These are phyloP conservation scores for Elaeis oleifera DNA, from an alignment of 202 grass and related monocot genomes.

Conservation along the genomic window DNA sequence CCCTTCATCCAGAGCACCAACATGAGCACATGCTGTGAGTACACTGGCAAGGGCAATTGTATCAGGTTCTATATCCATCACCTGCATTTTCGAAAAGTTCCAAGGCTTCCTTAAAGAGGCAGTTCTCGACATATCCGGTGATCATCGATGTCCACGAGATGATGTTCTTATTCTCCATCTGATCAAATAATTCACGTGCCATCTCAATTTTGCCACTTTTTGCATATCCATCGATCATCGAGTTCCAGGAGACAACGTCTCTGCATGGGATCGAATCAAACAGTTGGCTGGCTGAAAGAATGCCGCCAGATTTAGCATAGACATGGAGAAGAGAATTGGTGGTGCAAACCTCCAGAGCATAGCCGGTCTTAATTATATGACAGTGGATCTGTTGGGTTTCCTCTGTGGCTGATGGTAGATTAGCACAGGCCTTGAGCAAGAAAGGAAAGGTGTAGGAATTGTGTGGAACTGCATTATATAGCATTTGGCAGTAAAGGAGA, in stretches of 20 bases:
- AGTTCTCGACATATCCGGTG: slow-evolving; percentile 1
- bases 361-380: slow-evolving; percentile 5
- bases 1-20: slow-evolving; percentile 15
- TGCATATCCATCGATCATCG: slow-evolving; percentile 11
- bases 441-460: slow-evolving; percentile 17
- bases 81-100: slow-evolving; percentile 8
- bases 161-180: slow-evolving; percentile 10
- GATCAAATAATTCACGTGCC: slow-evolving; percentile 9
- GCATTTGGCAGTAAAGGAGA: slow-evolving; percentile 9
- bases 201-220: not conserved
- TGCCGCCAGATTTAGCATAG: not conserved
- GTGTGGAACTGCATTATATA: not conserved
- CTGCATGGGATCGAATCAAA: not conserved
- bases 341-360: slow-evolving; percentile 2
- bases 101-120: slow-evolving; percentile 15
- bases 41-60: not conserved
- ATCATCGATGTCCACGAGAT: slow-evolving; percentile 20
- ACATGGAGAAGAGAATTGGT: slow-evolving; percentile 11
- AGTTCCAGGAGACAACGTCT: slow-evolving; percentile 14
- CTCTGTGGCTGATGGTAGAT: not conserved
- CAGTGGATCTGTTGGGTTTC: slow-evolving; percentile 11
- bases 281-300: not conserved
- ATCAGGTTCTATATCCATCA: not conserved
- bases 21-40: slow-evolving; percentile 9
- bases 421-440: slow-evolving; percentile 18